Conservation (phyloP, 2,329 filamentous ascomycete species). For the Monilinia polystroma region DNA sequence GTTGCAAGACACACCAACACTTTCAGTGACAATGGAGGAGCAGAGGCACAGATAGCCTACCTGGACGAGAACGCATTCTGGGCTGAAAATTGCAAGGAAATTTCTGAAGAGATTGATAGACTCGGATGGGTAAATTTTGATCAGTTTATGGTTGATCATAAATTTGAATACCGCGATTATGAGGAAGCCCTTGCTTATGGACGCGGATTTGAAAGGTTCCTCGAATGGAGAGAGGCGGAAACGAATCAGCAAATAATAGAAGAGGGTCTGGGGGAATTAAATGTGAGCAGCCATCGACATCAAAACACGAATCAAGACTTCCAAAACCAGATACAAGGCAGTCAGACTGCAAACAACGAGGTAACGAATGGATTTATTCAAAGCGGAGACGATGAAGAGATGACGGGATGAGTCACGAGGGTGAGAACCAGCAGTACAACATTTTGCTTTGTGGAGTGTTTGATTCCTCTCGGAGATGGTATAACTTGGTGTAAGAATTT, state of each 20-base stretch:
- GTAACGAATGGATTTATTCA: not conserved
- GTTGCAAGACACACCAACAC: not conserved
- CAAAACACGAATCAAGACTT: not conserved
- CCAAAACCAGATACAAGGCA: no score
- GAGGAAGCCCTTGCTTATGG: not conserved
- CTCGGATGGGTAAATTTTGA: not conserved
- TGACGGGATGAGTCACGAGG: not conserved
- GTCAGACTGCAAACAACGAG: not conserved
- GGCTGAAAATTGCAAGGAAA: slow-evolving; percentile 42
- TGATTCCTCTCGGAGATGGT: not conserved
- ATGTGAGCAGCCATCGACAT: not conserved
- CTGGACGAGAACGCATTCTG: slow-evolving; percentile 24
- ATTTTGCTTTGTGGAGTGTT: not conserved
- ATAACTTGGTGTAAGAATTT: not conserved
- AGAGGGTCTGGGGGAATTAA: not conserved
- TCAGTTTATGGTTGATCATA: not conserved
- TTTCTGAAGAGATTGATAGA: not conserved
- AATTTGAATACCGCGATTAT: not conserved
- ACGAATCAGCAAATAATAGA: not conserved
- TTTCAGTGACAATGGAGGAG: slow-evolving; percentile 39
- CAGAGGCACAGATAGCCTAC: slow-evolving; percentile 41
- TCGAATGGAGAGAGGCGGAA: not conserved
- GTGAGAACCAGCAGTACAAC: not conserved
- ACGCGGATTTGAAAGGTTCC: no score
- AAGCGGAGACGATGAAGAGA: not conserved